phyloP scores from a whole-genome alignment of 305 asterid species.

The Fraxinus xanthoxyloides region DNA sequence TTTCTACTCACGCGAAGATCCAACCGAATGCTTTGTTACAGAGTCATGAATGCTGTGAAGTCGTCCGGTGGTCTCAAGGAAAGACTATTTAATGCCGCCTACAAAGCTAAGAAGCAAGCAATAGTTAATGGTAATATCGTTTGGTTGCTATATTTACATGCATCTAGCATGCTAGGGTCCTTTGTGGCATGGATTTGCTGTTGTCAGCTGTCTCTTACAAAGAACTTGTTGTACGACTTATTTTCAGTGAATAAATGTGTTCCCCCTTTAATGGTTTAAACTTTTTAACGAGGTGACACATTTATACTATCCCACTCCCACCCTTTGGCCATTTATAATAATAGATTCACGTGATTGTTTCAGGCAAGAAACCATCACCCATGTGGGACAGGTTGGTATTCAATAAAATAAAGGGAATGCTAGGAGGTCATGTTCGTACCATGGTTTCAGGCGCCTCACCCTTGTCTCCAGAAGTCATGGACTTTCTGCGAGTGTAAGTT shows the following conservation, averaged over 20 bases:
- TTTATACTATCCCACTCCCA: neutral
- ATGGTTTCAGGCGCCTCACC: constrained; percentile 79
- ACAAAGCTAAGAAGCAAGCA: constrained; percentile 53
- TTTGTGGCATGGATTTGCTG: neutral
- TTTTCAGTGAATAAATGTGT: neutral
- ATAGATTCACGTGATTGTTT: neutral
- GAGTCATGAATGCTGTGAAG: constrained; percentile 46
- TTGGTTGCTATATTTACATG: neutral
- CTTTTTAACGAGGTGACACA: neutral
- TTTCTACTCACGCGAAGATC: constrained; percentile 6
- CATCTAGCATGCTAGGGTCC: neutral
- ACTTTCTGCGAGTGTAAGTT: constrained; percentile 67
- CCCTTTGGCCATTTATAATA: neutral
- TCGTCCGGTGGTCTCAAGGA: constrained; percentile 52
- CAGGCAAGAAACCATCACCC: constrained; percentile 55
- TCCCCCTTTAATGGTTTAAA: neutral
- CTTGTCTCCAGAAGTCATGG: constrained; percentile 69
- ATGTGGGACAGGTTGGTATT: constrained; percentile 72
- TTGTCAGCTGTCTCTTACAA: neutral
- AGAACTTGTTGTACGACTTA: neutral
- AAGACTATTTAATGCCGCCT: constrained; percentile 59
- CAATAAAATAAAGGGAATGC: constrained; percentile 51
- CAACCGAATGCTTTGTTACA: constrained; percentile 22
- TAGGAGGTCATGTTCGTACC: constrained; percentile 68
- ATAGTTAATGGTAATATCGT: constrained; percentile 36